Evolutionary conservation across 768 basidiomycete species (phyloP).

Genomic region (Lactifluus subvellereus): DNA sequence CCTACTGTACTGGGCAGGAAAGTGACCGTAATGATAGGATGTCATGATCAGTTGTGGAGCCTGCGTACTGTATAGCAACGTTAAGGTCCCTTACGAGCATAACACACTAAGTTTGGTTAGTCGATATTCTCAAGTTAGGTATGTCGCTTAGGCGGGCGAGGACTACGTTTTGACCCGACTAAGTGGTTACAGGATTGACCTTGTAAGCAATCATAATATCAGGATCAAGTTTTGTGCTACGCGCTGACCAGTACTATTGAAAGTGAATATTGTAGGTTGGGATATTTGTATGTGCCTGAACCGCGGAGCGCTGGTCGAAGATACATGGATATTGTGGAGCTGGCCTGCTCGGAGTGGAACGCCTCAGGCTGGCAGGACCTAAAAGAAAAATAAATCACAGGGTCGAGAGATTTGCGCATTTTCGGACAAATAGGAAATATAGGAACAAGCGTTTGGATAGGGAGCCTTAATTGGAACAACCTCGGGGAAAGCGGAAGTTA

Average conservation of each 20-base stretch:
- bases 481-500: not conserved
- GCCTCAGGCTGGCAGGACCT: not conserved
- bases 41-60: not conserved
- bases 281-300: constrained; percentile 5
- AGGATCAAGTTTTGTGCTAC: not conserved
- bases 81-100: not conserved
- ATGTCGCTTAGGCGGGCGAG: not conserved
- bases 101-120: not conserved
- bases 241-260: not conserved
- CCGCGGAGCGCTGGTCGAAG: constrained; percentile 13
- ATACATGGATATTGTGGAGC: constrained; percentile 9
- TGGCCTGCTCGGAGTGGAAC: constrained; percentile 5
- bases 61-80: not conserved
- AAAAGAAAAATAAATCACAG: constrained; percentile 9
- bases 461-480: not conserved
- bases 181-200: not conserved
- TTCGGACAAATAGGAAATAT: not conserved
- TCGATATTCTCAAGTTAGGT: not conserved
- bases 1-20: not conserved
- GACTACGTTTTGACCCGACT: not conserved
- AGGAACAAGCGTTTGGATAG: not conserved
- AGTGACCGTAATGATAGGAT: not conserved
- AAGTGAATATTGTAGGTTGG: not conserved
- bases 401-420: not conserved
- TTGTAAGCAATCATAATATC: not conserved